Evolutionary conservation across 1,284 basidiomycete species (phyloP), one percentile per base, ranked within the genome.

Genomic region (Melampsora abietis-canadensis): DNA sequence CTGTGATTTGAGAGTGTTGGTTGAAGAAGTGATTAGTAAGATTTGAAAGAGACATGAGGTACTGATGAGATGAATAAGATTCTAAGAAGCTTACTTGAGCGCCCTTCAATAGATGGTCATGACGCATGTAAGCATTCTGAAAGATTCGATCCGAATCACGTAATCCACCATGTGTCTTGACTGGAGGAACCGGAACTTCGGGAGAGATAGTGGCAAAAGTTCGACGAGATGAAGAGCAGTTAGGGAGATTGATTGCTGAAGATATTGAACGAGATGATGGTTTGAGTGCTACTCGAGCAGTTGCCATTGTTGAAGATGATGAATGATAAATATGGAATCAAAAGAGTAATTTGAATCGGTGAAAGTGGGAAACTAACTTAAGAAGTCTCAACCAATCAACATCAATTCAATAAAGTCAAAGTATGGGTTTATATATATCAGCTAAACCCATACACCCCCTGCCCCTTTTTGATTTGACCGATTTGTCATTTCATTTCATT

Each of bases 71-170:
- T 40, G 37, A 8, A 40, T 40, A 40, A 40, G 6, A 12, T 40
- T 40, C 37, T 40, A 2, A 7, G 34, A 27, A 21, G 75, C 81
- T 74, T 72, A 92, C 91, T 86, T 87, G 82, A 30, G 93, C 94
- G 68, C 92, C 94, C 83, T 94, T 94, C 74, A 97, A 82, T 21
- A 92, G 89, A 81, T 92, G 90, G 81, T 95, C 92, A 81, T 92
- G 90, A 76, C 86, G 86, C 80, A 87, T 89, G 81, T 89, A 94
- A 2, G 88, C 87, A 82, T 96, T 96, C 15, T 72, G 76, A 75
- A 81, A 82, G 77, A 81, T 80, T 21, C 79, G 88, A 83, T 96
- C 94, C 82, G 94, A 92, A 84, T 96, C 94, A 82, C 90, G 92
- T 78, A 97, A 84, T 0, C 93, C 93, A 31, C 93, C 64, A 46